These are phyloP conservation scores for Mortierella alpina DNA, from an alignment of 192 early-diverging fungal genomes.

Conservation along the genomic window DNA sequence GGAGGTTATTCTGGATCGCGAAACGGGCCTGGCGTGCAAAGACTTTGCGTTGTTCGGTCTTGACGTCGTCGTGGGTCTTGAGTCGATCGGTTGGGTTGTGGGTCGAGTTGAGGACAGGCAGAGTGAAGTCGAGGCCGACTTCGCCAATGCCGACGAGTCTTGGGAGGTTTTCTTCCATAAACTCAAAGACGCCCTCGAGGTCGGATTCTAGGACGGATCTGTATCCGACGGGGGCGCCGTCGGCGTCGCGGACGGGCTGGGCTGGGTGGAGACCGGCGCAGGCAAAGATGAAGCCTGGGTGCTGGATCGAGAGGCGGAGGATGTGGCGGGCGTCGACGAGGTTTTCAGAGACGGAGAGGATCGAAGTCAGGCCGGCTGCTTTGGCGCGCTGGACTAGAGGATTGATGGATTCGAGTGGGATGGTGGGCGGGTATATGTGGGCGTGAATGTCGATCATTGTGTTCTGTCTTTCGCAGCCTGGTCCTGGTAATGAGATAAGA, in stretches of 20 bases:
- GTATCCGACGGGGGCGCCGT: conserved; percentile 41
- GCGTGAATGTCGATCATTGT: conserved; percentile 67
- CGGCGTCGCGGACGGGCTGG: conserved; percentile 45
- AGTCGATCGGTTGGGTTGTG: conserved; percentile 33
- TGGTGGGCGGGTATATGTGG: conserved; percentile 59
- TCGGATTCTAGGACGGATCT: conserved; percentile 53
- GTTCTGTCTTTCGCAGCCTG: background rate
- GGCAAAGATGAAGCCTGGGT: conserved; percentile 55
- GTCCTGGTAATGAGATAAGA: background rate
- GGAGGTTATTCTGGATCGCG: conserved; percentile 57
- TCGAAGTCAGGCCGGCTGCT: conserved; percentile 49
- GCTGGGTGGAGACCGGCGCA: conserved; percentile 67
- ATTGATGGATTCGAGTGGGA: conserved; percentile 42
- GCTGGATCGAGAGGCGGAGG: conserved; percentile 37
- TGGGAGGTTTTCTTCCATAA: conserved; percentile 52
- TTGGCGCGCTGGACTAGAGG: conserved; percentile 52
- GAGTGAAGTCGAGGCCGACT: conserved; percentile 66
- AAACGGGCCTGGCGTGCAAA: conserved; percentile 60
- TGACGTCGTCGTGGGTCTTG: conserved; percentile 53
- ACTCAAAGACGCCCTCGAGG: conserved; percentile 54
- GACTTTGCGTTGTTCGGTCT: conserved; percentile 60
- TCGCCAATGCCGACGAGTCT: conserved; percentile 56
- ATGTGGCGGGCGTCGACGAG: conserved; percentile 61
- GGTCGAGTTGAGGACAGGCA: conserved; percentile 48
- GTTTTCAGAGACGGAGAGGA: conserved; percentile 66